Evolutionary conservation across 345 rosid species (phyloP).

Genomic region (Passiflora organensis): DNA sequence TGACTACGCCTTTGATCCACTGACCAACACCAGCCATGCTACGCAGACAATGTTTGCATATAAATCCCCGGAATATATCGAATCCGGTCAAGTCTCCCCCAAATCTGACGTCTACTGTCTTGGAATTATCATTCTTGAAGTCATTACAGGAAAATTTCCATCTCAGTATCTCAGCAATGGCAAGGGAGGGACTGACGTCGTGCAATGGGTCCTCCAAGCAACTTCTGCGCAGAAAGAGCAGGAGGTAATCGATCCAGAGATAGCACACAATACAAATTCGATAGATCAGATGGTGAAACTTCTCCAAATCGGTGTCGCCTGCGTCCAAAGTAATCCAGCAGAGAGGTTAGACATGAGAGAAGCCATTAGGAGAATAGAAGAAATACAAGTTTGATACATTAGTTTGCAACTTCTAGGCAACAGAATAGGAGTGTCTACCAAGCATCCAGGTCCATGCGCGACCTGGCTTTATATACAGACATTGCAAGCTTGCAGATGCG

Average conservation of each 20-base stretch:
- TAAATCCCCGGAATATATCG: constrained; percentile 21
- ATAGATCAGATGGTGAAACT: constrained; percentile 16
- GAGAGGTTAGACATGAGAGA: constrained; percentile 22
- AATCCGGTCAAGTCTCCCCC: constrained; percentile 8
- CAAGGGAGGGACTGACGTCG: constrained; percentile 27
- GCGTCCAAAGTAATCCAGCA: constrained; percentile 4
- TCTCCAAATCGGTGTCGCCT: constrained; percentile 18
- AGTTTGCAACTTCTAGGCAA: neutral
- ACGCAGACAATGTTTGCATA: constrained; percentile 24
- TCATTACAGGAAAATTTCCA: constrained; percentile 28
- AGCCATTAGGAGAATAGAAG: constrained; percentile 22
- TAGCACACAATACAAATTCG: constrained; percentile 6
- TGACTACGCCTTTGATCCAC: constrained; percentile 24
- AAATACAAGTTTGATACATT: constrained; percentile 13
- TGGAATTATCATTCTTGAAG: constrained; percentile 24
- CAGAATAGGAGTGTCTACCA: too few relatives aligned
- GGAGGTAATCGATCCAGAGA: constrained; percentile 26
- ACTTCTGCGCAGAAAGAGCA: constrained; percentile 15
- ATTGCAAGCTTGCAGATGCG: neutral
- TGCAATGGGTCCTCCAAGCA: constrained; percentile 17
- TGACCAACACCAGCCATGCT: constrained; percentile 13
- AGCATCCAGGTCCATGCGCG: neutral
- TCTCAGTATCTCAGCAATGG: constrained; percentile 28
- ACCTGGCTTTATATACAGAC: neutral
- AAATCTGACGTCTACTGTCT: constrained; percentile 25